phyloP scores from a whole-genome alignment of 768 basidiomycete species.

The Rhizopogon vulgaris region DNA sequence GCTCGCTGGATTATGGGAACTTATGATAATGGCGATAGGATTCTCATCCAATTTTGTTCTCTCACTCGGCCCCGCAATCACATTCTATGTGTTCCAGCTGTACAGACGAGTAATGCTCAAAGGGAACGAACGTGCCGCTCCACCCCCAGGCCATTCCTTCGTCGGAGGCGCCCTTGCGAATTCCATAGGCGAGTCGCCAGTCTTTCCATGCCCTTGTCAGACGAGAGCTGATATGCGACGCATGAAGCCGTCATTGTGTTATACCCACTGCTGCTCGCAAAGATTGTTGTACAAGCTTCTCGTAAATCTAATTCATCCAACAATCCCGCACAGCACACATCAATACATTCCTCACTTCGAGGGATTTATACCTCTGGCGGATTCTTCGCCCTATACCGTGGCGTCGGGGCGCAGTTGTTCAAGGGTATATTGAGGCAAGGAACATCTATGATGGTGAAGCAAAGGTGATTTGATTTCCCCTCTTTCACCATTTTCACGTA shows the following conservation, averaged over 20 bases:
- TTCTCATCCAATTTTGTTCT: conserved; percentile 45
- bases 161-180: conserved; percentile 52
- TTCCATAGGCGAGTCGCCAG: conserved; percentile 31
- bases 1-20: not conserved
- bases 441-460: conserved; percentile 53
- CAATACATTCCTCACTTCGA: conserved; percentile 8
- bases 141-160: conserved; percentile 43
- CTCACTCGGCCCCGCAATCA: conserved; percentile 53
- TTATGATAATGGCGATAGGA: conserved; percentile 24
- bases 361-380: conserved; percentile 17
- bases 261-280: conserved; percentile 57
- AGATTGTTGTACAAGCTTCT: conserved; percentile 43
- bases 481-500: not conserved
- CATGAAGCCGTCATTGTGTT: conserved; percentile 36
- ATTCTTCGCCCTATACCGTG: conserved; percentile 45
- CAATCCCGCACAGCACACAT: conserved; percentile 6
- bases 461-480: conserved; percentile 29
- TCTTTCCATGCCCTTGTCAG: not conserved
- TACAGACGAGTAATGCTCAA: conserved; percentile 34
- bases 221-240: not conserved
- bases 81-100: conserved; percentile 47
- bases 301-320: conserved; percentile 18
- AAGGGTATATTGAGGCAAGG: conserved; percentile 56
- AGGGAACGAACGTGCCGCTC: conserved; percentile 20
- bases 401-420: conserved; percentile 41